These are phyloP conservation scores for Physcia stellaris DNA, from an alignment of 495 filamentous ascomycete genomes.

Conservation along the genomic window DNA sequence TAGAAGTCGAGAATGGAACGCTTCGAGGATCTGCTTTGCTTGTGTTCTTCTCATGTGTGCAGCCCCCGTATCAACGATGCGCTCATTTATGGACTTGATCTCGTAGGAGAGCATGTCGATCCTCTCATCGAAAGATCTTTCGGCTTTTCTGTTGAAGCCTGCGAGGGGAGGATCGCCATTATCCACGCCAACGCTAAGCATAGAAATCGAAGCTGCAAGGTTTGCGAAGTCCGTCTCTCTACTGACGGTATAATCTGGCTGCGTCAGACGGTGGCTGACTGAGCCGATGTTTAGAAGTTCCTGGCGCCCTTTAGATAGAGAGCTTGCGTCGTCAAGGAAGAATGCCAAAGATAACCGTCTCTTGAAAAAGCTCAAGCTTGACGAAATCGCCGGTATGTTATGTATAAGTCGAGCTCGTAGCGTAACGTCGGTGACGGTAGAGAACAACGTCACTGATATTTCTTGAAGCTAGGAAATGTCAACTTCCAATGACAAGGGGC, in stretches of 20 bases:
- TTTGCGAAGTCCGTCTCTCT: conserved; percentile 50
- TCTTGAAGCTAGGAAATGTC: conserved; percentile 34
- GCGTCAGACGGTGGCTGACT: conserved; percentile 37
- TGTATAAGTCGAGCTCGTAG: conserved; percentile 48
- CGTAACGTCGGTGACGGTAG: conserved; percentile 31
- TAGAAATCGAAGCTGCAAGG: conserved; percentile 45
- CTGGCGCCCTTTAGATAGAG: conserved; percentile 29
- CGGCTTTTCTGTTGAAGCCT: conserved; percentile 18
- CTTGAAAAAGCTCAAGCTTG: conserved; percentile 46
- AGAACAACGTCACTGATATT: conserved; percentile 38
- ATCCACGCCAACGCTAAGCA: conserved; percentile 65
- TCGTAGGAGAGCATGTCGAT: conserved; percentile 51
- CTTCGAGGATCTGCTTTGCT: conserved; percentile 58
- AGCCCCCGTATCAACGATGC: conserved; percentile 63
- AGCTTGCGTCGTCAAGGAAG: conserved; percentile 39
- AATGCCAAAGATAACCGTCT: conserved; percentile 63
- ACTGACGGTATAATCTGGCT: conserved; percentile 33
- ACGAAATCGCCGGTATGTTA: conserved; percentile 38
- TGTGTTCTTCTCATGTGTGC: conserved; percentile 57
- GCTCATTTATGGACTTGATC: conserved; percentile 52
- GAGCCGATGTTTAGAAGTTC: conserved; percentile 34
- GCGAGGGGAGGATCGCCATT: conserved; percentile 29
- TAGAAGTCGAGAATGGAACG: conserved; percentile 54
- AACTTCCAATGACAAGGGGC: conserved; percentile 10
- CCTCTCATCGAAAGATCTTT: conserved; percentile 47